Base-by-base conservation (phyloP, 352 stramenopile genomes). In the Poterioochromonas sp. region DNA sequence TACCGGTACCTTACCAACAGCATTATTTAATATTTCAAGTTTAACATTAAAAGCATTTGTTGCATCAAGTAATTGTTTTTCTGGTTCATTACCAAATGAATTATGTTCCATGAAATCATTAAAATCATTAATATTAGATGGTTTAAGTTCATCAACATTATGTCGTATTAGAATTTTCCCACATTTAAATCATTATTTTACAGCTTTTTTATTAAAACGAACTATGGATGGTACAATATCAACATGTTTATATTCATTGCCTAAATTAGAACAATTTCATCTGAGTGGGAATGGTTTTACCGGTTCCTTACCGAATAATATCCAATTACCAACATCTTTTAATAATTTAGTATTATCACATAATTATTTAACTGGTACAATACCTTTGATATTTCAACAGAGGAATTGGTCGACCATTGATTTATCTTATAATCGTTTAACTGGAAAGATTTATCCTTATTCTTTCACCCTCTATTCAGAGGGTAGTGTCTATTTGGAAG, bases 201-300 rank as follows among this genome's bases (percentile, higher is more conserved):
- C n/a, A n/a, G n/a, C n/a, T n/a, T n/a, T n/a, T n/a, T n/a, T n/a
- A n/a, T n/a, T n/a, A n/a, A n/a, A n/a, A n/a, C n/a, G n/a, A n/a
- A n/a, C n/a, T n/a, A n/a, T n/a, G n/a, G n/a, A n/a, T n/a, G 53
- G 53, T 63, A 63, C 53, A 35, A 63, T 63, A 32, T 26, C 53
- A 5, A 32, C 53, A 8, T 63, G 53, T 29, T 29, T 63, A 26
- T 63, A 32, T 29, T 32, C 11, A 5, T 32, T 63, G 26, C 26
- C 53, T n/a, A 11, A 11, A 34, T 63, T 63, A 26, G 2, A 35
- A 35, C 8, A 8, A 63, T 34, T 63, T 5, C 53, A 63, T 63
- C 26, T 63, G 11, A 26, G 8, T 63, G 53, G 18, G 2, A 63
- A 63, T 63, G 53, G 53, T 11, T 34, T 63, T 5, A 35, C 53